These are phyloP conservation scores for Tremellales sp. DNA, from an alignment of 1,284 basidiomycete genomes.

Conservation along the genomic window DNA sequence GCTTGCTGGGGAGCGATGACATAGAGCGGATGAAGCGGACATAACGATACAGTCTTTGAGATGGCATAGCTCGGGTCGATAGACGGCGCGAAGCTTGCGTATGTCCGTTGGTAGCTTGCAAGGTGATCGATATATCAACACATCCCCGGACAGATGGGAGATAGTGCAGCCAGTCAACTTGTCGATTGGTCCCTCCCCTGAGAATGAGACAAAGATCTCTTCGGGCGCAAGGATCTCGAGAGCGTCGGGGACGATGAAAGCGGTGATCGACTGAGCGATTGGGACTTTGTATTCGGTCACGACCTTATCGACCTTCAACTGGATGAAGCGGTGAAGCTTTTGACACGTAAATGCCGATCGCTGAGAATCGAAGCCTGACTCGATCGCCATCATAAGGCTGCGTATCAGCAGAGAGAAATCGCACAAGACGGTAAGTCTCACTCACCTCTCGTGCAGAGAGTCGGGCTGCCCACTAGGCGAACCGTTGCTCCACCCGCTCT, in stretches of 20 bases:
- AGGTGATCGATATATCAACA: constrained; percentile 30
- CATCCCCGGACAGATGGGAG: constrained; percentile 23
- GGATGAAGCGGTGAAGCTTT: constrained; percentile 23
- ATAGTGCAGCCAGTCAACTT: constrained; percentile 18
- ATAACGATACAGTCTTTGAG: constrained; percentile 38
- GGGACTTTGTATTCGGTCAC: constrained; percentile 25
- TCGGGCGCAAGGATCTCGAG: constrained; percentile 26
- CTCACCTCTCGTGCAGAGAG: constrained; percentile 29
- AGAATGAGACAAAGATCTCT: constrained; percentile 33
- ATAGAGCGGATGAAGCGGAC: constrained; percentile 26
- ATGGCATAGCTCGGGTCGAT: constrained; percentile 29
- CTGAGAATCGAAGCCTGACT: constrained; percentile 22
- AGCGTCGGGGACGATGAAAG: constrained; percentile 39
- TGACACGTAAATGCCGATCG: constrained; percentile 15
- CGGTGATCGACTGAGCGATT: constrained; percentile 25
- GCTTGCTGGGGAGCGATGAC: constrained; percentile 33
- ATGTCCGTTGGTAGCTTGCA: constrained; percentile 43
- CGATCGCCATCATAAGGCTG: constrained; percentile 21
- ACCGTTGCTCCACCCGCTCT: constrained; percentile 9
- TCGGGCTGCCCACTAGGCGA: constrained; percentile 25
- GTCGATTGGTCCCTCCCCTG: constrained; percentile 17
- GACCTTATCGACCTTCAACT: constrained; percentile 10
- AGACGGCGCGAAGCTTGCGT: constrained; percentile 31
- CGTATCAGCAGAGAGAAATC: neutral
- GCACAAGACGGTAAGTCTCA: neutral